Base-by-base conservation (phyloP, 306 rosid species). In the Leucaena leucocephala region DNA sequence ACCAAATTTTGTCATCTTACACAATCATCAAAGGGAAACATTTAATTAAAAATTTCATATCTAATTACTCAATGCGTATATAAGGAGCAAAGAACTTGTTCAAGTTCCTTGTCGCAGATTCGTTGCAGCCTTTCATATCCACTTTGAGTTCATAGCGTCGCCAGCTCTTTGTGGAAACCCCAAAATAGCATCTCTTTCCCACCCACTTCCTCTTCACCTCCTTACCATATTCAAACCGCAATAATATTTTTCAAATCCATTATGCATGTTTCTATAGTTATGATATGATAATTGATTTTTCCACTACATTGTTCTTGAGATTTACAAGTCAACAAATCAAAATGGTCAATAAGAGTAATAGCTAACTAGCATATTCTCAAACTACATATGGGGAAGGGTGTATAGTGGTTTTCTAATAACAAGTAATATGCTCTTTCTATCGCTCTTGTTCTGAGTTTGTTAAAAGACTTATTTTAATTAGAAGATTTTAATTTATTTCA, bases 21-120 rank as follows among this genome's bases (percentile, higher is more conserved):
- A 4, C 42, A 38, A 38, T 38, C 42, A 38, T 38, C 42, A 38
- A 38, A 38, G 42, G 42, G 42, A 38, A 38, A 38, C 42, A 38
- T 38, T 3, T 38, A 38, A 38, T 38, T 38, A 38, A 38, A 38
- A 6, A 27, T 27, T 27, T 1, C 27, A 38, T 3, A 38, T 6
- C 3, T 38, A 6, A 38, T 38, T 38, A 38, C 8, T 43, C 46
- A 43, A 7, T 5, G 46, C 12, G 45, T 7, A 43, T 43, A 6
- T 4, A 14, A 17, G 43, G 21, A 35, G 21, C 33, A 8, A 66
- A 66, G 7, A 66, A 39, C 34, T 17, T n/a, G 0, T 13, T 1
- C 22, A 66, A n/a, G 10, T n/a, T 0, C 1, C 11, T 2, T 38
- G 0, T 39, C 1, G 2, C 1, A 4, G 22, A 8, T 1, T 0